Base-by-base conservation (phyloP, 768 basidiomycete genomes). In the Panus rudis region DNA sequence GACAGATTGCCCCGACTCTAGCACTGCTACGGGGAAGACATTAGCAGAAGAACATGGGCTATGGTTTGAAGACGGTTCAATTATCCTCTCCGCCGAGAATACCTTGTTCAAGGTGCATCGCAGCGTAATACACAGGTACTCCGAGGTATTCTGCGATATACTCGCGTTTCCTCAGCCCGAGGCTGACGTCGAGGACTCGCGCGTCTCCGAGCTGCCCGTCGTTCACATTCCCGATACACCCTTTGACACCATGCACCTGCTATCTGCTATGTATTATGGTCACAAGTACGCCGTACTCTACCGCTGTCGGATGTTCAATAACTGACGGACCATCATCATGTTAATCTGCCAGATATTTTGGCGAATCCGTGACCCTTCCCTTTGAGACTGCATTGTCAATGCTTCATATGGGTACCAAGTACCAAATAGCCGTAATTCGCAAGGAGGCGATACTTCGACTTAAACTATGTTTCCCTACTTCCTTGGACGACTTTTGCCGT, bases 121-220 rank as follows among this genome's bases (percentile, higher is more conserved):
- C 21, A 52, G 47, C 26, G 42, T 61, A 13, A 43, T 62, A 11
- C 28, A 52, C 22, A 37, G 43, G 24, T 46, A 47, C 6, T 59
- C 59, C 3, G 42, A 54, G 0, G 53, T 62, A 8, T 62, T 59
- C 41, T 39, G 35, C 6, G 54, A 54, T 37, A 58, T 60, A 54
- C 44, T 57, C 17, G 22, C 52, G 2, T 31, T 59, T 23, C 52
- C 54, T 2, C 47, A 53, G 30, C 53, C 52, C 7, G 23, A 25
- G 23, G n/a, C n/a, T n/a, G n/a, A n/a, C n/a, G n/a, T n/a, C n/a
- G 43, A 39, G 17, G 32, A 13, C 4, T 43, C 45, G 20, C 19
- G 1, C 22, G 19, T 23, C 7, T 41, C 37, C 27, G 47, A 32
- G 3, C 25, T 24, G 19, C 35, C 47, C 5, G 13, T 48, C 6